These are phyloP conservation scores for Diversispora eburnea DNA, from an alignment of 192 early-diverging fungal species.

Conservation along the genomic window DNA sequence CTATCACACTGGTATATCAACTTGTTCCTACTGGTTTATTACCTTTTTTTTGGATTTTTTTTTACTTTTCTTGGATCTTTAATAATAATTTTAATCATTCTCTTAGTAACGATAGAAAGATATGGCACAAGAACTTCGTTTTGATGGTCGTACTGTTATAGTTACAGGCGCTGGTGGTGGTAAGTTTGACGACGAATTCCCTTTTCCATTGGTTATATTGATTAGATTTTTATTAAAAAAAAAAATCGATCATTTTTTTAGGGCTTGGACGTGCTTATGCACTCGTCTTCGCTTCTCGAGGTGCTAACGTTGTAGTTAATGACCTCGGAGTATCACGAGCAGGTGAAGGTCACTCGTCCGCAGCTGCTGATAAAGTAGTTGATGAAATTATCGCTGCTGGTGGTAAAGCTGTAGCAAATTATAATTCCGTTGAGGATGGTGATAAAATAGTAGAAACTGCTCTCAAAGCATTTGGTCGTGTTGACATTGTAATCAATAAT, in stretches of 20 bases:
- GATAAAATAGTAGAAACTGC: constrained; percentile 98
- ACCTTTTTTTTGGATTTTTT: too few relatives aligned
- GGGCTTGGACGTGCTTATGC: constrained; percentile 87
- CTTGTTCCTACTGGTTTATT: too few relatives aligned
- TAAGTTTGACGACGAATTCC: constrained; percentile 28
- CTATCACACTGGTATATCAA: too few relatives aligned
- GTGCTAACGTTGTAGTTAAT: constrained; percentile 94
- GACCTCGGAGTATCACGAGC: constrained; percentile 81
- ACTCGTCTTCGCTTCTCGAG: constrained; percentile 82
- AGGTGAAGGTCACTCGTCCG: constrained; percentile 69
- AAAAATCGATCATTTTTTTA: constrained; percentile 19
- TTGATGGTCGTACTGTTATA: constrained; percentile 82
- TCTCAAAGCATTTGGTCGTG: constrained; percentile 87
- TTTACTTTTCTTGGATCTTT: too few relatives aligned
- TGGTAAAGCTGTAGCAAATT: constrained; percentile 93
- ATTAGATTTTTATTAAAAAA: background rate
- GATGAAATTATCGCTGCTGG: constrained; percentile 85
- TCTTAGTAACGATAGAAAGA: too few relatives aligned
- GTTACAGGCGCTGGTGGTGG: constrained; percentile 97
- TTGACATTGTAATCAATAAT: constrained; percentile 98
- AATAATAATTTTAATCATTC: too few relatives aligned
- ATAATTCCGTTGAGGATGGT: constrained; percentile 96
- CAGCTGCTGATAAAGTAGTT: constrained; percentile 92
- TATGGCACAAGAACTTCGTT: constrained; percentile 56
- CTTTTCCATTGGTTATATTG: background rate